Evolutionary conservation across 1,139 yeast species (phyloP).

Genomic region (Saccharomycopsis hybrid): DNA sequence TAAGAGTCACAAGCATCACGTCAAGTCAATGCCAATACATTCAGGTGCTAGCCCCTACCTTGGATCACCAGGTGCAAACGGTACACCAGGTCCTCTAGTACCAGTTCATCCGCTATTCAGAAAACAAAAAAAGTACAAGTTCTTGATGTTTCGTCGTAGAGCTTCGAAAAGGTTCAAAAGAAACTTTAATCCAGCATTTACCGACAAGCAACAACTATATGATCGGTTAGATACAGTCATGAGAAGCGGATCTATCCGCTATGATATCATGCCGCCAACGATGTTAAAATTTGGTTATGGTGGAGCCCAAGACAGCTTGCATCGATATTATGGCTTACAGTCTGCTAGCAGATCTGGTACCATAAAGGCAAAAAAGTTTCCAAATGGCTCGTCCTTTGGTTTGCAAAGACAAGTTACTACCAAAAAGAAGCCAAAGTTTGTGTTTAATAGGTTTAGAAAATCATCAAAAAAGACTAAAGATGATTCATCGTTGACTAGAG

Average conservation of each 20-base stretch:
- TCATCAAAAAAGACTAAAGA: constrained; percentile 1
- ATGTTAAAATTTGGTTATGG: constrained; percentile 15
- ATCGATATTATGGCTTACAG: constrained; percentile 11
- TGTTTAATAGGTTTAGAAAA: constrained; percentile 3
- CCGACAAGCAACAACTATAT: constrained; percentile 3
- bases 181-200: constrained; percentile 3
- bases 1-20: constrained; percentile 5
- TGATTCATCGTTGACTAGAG: constrained; percentile 1
- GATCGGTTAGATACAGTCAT: not conserved
- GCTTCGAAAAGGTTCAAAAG: not conserved
- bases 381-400: not conserved
- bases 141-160: constrained; percentile 4
- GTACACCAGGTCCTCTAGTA: too few relatives aligned
- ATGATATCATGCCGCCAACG: constrained; percentile 12
- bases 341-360: not conserved
- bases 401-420: constrained; percentile 1
- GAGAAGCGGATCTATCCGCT: constrained; percentile 2
- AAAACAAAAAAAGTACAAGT: constrained; percentile 8
- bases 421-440: constrained; percentile 13
- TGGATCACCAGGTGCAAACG: too few relatives aligned
- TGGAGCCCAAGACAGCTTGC: constrained; percentile 10
- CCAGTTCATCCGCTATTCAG: constrained; percentile 7
- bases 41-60: too few relatives aligned
- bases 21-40: not conserved
- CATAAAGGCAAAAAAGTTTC: not conserved